A percentile compares a stretch with the other conserved stretches of the same genome.
These are phyloP conservation scores for Ophiocordyceps camponoti-rufipedis DNA, from an alignment of 2,329 filamentous ascomycete species.

Conservation along the genomic window DNA sequence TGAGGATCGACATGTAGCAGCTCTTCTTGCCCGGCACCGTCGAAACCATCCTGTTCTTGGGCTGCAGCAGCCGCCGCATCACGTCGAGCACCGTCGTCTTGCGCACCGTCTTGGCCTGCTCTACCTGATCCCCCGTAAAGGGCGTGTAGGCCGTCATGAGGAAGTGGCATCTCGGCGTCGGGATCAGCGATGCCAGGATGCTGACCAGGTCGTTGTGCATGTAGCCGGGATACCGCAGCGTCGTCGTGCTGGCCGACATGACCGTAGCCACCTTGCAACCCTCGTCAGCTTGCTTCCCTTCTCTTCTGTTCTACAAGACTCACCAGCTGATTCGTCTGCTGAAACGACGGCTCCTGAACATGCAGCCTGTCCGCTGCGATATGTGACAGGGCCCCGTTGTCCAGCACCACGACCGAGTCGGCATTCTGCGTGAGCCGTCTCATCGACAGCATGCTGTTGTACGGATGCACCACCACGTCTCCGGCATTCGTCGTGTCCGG, in stretches of 20 bases:
- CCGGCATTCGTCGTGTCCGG: conserved; percentile 75
- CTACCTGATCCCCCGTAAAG: conserved; percentile 89
- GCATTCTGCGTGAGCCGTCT: conserved; percentile 84
- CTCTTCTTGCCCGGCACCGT: conserved; percentile 90
- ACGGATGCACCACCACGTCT: conserved; percentile 93
- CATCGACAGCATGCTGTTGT: conserved; percentile 91
- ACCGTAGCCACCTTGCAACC: conserved; percentile 60
- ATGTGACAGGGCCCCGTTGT: conserved; percentile 83
- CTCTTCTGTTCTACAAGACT: conserved; percentile 4
- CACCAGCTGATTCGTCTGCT: conserved; percentile 92
- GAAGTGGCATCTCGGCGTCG: conserved; percentile 93
- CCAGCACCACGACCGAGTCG: conserved; percentile 90
- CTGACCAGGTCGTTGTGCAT: conserved; percentile 99
- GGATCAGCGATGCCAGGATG: conserved; percentile 89
- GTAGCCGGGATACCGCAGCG: conserved; percentile 90
- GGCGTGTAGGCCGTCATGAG: conserved; percentile 97
- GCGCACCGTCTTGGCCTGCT: conserved; percentile 91
- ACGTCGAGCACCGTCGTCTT: conserved; percentile 97
- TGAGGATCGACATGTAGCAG: conserved; percentile 97
- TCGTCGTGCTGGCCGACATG: conserved; percentile 96
- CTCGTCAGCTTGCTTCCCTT: background rate
- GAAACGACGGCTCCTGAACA: conserved; percentile 86
- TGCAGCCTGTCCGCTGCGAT: conserved; percentile 91
- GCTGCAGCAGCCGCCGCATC: conserved; percentile 86
- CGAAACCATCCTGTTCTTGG: conserved; percentile 98